Evolutionary conservation across 2,329 filamentous ascomycete species (phyloP), one percentile per base, ranked within the genome.

Genomic region (Pseudogymnoascus destructans): DNA sequence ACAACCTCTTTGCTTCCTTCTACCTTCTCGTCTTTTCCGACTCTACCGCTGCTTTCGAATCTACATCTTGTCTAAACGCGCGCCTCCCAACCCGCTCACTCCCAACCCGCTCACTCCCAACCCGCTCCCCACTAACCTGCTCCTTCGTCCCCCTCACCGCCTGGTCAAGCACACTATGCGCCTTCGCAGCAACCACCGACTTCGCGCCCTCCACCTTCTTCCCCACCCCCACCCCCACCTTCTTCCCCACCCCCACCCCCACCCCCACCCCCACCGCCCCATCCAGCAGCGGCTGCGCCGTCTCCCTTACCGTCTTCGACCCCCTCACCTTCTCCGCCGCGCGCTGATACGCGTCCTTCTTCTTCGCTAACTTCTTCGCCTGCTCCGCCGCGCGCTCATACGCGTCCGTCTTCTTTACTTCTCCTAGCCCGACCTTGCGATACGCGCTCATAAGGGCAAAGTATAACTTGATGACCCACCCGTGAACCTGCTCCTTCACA

Each of bases 401-500:
- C 8, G 60, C 61, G 8, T 61, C 60, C 8, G 61, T 62, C 13
- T 63, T 55, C 9, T 56, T 61, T 17, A 61, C 56, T 11, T 62
- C 67, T 1, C 70, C 70, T 3, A 73, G 71, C 30, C 69, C 67
- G 3, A 74, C 75, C 17, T 66, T 71, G 57, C 70, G 70, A 25
- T 77, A 62, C 3, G 75, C 62, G 21, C 73, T 73, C n/a, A 86
- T 71, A 1, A 86, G 67, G 5, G 83, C 66, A 63, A 88, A 86
- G 71, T 92, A 95, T 3, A 85, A 65, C 62, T 81, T 80, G 60
- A 95, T 79, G 59, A 95, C 80, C 13, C 84, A 70, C 25, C 79
- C 76, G 68, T 95, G 87, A 7, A 93, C 79, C 4, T 80, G 73
- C 59, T 92, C 87, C 71, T 95, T 95, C 60, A 87, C 82, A 58